phyloP scores from a whole-genome alignment of 1,139 yeast genomes.

The Eremothecium coryli region DNA sequence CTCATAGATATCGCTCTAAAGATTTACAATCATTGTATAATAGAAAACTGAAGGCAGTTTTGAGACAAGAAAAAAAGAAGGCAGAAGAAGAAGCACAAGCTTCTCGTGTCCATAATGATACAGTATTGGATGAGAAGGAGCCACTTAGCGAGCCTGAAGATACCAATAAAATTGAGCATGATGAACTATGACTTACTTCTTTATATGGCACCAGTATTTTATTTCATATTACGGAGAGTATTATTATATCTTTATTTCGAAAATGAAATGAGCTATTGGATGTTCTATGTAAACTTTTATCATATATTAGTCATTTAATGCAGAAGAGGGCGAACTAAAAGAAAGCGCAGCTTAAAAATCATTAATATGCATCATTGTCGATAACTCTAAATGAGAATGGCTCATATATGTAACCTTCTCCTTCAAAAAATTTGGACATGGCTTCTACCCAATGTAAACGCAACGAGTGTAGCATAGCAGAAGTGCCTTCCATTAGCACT shows the following conservation, averaged over 20 bases:
- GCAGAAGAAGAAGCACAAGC: constrained; percentile 1
- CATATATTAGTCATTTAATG: too few species aligned
- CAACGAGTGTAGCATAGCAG: constrained; percentile 77
- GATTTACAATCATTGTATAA: constrained; percentile 18
- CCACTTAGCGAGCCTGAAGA: too few species aligned
- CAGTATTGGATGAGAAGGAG: neutral
- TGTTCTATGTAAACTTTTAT: too few species aligned
- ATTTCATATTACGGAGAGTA: too few species aligned
- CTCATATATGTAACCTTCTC: constrained; percentile 64
- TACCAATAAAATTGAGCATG: constrained; percentile 8
- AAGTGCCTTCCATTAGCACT: constrained; percentile 79
- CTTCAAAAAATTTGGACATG: constrained; percentile 77
- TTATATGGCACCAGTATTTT: constrained; percentile 3
- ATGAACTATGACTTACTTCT: constrained; percentile 8
- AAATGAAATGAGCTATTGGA: too few species aligned
- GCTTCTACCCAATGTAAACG: constrained; percentile 85
- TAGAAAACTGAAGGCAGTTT: constrained; percentile 19
- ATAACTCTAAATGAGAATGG: constrained; percentile 49
- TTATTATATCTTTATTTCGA: too few species aligned
- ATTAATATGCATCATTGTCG: constrained; percentile 4
- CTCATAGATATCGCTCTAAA: constrained; percentile 19
- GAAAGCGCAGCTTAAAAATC: too few species aligned
- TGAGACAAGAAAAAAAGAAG: constrained; percentile 19
- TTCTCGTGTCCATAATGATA: neutral
- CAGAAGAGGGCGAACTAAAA: too few species aligned